Conservation (phyloP, 371 early-diverging fungal genomes). For the Batrachochytrium dendrobatidis region DNA sequence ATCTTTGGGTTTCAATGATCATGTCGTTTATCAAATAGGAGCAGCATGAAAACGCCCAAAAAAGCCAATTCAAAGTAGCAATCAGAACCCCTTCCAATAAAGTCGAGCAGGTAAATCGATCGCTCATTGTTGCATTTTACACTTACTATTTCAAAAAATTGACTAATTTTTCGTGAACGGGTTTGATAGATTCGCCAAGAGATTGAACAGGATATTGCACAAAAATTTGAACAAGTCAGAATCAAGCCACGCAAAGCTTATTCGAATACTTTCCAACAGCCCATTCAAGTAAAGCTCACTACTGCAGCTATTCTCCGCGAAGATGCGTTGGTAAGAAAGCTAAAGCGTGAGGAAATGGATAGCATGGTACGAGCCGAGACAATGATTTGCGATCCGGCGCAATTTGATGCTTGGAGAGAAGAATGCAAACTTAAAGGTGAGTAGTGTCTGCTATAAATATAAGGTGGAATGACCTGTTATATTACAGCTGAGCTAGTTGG, state of each 20-base stretch:
- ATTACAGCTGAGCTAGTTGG: too few relatives aligned
- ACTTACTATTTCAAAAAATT: neutral
- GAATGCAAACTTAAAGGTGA: slow-evolving; percentile 26
- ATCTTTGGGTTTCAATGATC: too few relatives aligned
- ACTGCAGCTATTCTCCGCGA: slow-evolving; percentile 39
- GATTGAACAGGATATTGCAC: neutral
- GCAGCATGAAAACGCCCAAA: slow-evolving; percentile 18
- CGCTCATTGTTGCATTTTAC: neutral
- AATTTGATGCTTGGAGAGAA: slow-evolving; percentile 31
- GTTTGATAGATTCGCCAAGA: slow-evolving; percentile 4
- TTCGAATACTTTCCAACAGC: slow-evolving; percentile 8
- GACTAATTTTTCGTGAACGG: neutral
- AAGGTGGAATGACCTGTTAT: neutral
- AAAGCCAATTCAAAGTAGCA: slow-evolving; percentile 22
- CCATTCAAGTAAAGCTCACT: slow-evolving; percentile 32
- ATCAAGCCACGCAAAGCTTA: slow-evolving; percentile 13
- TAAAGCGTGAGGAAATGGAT: slow-evolving; percentile 22
- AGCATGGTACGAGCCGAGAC: slow-evolving; percentile 22
- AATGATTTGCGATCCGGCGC: slow-evolving; percentile 26
- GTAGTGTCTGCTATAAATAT: slow-evolving; percentile 1
- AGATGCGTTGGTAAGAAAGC: slow-evolving; percentile 31
- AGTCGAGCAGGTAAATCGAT: neutral
- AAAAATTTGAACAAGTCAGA: neutral
- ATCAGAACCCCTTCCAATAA: slow-evolving; percentile 15
- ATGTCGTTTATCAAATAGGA: too few relatives aligned